These are phyloP conservation scores for Fusarium papillatum DNA, from an alignment of 2,329 filamentous ascomycete genomes.

Conservation along the genomic window DNA sequence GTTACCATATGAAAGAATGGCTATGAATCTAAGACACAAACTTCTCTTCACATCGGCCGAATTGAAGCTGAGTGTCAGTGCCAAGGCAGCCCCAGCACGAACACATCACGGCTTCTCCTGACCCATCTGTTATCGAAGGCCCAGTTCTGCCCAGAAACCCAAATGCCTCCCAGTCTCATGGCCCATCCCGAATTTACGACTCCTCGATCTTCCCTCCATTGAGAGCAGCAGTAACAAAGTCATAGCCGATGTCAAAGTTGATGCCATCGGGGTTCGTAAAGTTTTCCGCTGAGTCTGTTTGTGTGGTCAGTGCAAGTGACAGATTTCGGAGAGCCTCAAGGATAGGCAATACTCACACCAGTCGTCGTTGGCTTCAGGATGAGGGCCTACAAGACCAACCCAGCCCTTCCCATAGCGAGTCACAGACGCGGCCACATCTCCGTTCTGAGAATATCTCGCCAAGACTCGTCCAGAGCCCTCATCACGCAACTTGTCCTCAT, in stretches of 20 bases:
- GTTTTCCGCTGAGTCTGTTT: neutral
- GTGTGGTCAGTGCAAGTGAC: neutral
- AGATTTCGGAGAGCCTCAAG: neutral
- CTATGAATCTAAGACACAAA: neutral
- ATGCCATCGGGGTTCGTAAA: constrained; percentile 40
- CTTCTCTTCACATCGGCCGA: neutral
- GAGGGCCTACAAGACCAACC: constrained; percentile 43
- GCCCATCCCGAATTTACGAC: neutral
- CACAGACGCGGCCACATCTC: constrained; percentile 40
- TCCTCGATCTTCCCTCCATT: neutral
- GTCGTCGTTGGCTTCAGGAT: constrained; percentile 40
- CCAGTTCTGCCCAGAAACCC: neutral
- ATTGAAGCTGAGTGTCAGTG: neutral
- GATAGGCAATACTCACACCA: constrained; percentile 39
- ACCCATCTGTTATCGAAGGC: neutral
- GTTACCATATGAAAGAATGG: neutral
- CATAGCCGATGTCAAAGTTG: constrained; percentile 36
- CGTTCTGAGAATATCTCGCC: constrained; percentile 38
- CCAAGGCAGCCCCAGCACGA: too few species aligned
- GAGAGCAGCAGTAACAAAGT: constrained; percentile 36
- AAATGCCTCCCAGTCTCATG: neutral
- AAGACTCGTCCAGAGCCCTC: constrained; percentile 20
- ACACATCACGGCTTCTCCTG: neutral
- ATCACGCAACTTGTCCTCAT: neutral
- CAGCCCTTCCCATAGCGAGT: constrained; percentile 38